phyloP scores from a whole-genome alignment of 1,284 basidiomycete genomes.

The Irpex sp. region DNA sequence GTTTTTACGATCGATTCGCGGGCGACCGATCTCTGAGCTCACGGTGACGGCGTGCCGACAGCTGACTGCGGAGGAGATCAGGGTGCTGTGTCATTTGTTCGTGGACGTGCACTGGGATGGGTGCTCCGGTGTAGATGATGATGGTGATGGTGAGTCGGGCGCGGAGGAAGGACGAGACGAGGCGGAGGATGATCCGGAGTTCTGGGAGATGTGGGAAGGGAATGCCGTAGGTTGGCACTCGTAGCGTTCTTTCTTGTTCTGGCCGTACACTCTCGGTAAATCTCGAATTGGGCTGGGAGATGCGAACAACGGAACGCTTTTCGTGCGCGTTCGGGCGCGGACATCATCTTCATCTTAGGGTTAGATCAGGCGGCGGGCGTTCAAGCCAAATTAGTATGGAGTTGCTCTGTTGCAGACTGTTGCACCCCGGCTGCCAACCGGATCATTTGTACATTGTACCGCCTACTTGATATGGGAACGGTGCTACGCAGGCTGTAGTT shows the following conservation, averaged over 20 bases:
- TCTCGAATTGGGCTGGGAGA: neutral
- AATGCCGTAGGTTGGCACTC: conserved; percentile 5
- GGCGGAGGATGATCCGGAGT: neutral
- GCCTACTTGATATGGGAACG: neutral
- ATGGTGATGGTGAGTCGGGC: neutral
- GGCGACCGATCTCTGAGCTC: conserved; percentile 2
- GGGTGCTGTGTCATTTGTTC: conserved; percentile 10
- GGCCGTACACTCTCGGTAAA: neutral
- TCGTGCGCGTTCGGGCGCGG: neutral
- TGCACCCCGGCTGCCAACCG: neutral
- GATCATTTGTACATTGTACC: neutral
- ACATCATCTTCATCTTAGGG: too few species aligned
- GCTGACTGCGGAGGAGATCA: conserved; percentile 4
- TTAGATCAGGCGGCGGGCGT: neutral
- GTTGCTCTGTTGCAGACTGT: too few species aligned
- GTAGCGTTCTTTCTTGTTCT: conserved; percentile 12
- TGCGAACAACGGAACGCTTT: neutral
- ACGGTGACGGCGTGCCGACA: conserved; percentile 7
- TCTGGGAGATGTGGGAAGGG: conserved; percentile 3
- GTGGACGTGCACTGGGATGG: conserved; percentile 13
- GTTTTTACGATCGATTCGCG: conserved; percentile 6
- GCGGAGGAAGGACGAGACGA: neutral
- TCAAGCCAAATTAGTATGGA: neutral
- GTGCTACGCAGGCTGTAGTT: neutral
- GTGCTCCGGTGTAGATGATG: neutral